Base-by-base conservation (phyloP, 495 filamentous ascomycete species). In the Apodospora peruviana region DNA sequence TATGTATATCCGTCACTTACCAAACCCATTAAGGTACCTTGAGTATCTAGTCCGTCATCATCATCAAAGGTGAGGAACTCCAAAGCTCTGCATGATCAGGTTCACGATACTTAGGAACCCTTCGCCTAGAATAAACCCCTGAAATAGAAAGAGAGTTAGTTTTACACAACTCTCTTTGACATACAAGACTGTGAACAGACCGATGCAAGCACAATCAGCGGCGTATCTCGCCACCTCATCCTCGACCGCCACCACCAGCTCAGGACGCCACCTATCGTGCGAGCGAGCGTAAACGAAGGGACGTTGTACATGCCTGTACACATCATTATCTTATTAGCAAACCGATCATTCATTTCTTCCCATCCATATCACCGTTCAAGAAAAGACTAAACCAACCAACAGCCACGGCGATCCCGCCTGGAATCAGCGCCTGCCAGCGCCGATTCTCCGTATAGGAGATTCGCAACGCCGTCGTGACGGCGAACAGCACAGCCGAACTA, bases 101-200 rank as follows among this genome's bases (percentile, higher is more conserved):
- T 95, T 96, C 24, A 93, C 76, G 58, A 99, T 95, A 59, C 93
- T 97, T 46, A 96, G 63, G 52, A 97, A 80, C 0, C 94, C 94
- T 65, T 99, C 94, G 5, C 94, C 94, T 18, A 99, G 68, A 53
- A 99, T 95, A 47, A 97, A 78, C 2, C 94, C 89, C 67, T 79
- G 37, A 2, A 20, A 25, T 25, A 16, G 25, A 11, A 14, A 32
- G 29, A 50, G 16, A 45, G 1, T 3, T 29, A 5, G 20, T 36
- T 4, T 24, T 38, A n/a, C 16, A 16, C 16, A 16, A 16, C 12
- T 9, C 5, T 22, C 23, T n/a, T 21, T 32, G 23, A 0, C n/a
- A 20, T 18, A 47, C 24, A 44, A 12, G 34, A 39, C 5, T 23
- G 16, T 24, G 40, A 12, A 45, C 72, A 65, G 51, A 76, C 78